Conservation (phyloP, 495 filamentous ascomycete genomes). For the Penicillium fimorum region DNA sequence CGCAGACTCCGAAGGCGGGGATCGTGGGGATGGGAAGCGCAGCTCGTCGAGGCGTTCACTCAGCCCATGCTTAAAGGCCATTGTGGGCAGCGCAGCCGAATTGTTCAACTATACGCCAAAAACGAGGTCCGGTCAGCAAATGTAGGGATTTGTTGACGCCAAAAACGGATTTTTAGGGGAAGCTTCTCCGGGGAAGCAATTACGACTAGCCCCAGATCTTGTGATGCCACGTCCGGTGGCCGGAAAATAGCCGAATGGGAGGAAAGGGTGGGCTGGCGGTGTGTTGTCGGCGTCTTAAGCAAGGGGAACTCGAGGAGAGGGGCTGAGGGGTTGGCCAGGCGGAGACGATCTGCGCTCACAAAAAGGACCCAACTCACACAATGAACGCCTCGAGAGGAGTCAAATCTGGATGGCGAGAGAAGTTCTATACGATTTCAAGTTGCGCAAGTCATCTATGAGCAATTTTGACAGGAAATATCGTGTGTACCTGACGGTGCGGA, state of each 20-base stretch:
- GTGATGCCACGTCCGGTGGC: constrained; percentile 5
- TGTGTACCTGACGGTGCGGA: constrained; percentile 32
- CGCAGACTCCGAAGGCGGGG: constrained; percentile 65
- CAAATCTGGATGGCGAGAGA: constrained; percentile 21
- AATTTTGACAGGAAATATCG: constrained; percentile 12
- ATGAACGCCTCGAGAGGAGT: constrained; percentile 44
- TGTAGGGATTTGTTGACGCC: constrained; percentile 13
- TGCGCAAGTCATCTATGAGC: constrained; percentile 19
- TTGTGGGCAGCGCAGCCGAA: constrained; percentile 38
- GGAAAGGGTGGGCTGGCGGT: constrained; percentile 35
- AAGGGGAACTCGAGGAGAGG: constrained; percentile 40
- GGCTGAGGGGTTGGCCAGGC: constrained; percentile 43
- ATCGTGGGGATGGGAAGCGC: constrained; percentile 74
- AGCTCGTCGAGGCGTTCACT: constrained; percentile 71
- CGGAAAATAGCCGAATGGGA: constrained; percentile 8
- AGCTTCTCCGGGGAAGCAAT: constrained; percentile 8
- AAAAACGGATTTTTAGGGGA: constrained; percentile 11
- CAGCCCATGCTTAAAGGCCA: constrained; percentile 66
- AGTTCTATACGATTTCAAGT: constrained; percentile 5
- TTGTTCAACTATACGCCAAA: constrained; percentile 34
- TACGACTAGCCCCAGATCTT: constrained; percentile 12
- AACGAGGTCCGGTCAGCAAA: constrained; percentile 27
- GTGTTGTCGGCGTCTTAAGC: constrained; percentile 29
- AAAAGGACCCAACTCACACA: constrained; percentile 39
- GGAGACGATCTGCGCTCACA: constrained; percentile 34